These are phyloP conservation scores for Rubia balearica DNA, from an alignment of 305 asterid species.

Conservation along the genomic window DNA sequence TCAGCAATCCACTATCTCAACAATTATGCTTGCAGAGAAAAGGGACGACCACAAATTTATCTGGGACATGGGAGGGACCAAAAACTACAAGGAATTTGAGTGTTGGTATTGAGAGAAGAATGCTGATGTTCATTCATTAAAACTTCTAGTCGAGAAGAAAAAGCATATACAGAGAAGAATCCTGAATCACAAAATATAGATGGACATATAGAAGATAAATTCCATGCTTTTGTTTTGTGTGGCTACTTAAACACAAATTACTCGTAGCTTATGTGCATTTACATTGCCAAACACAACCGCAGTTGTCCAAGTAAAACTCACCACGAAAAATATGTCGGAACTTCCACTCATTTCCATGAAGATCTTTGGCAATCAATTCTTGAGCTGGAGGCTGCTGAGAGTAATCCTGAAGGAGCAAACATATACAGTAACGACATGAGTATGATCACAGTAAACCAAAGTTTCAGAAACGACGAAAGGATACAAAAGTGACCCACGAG, in stretches of 20 bases:
- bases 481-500: slow-evolving; percentile 48
- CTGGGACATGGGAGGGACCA: not conserved
- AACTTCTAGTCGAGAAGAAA: not conserved
- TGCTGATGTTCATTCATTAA: not conserved
- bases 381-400: slow-evolving; percentile 86
- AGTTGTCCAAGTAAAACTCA: slow-evolving; percentile 18
- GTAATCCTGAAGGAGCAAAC: slow-evolving; percentile 53
- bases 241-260: not conserved
- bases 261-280: not conserved
- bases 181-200: not conserved
- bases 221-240: not conserved
- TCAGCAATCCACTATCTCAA: not conserved
- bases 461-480: not conserved
- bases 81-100: not conserved
- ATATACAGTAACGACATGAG: slow-evolving; percentile 10
- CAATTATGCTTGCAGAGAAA: not conserved
- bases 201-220: not conserved
- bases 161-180: not conserved
- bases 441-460: slow-evolving; percentile 3
- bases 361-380: slow-evolving; percentile 92
- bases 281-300: not conserved
- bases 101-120: not conserved
- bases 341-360: slow-evolving; percentile 97
- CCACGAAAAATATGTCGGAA: slow-evolving; percentile 95
- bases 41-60: not conserved